Base-by-base conservation (phyloP, 2,329 filamentous ascomycete genomes). In the Aspergillus thermomutatus region DNA sequence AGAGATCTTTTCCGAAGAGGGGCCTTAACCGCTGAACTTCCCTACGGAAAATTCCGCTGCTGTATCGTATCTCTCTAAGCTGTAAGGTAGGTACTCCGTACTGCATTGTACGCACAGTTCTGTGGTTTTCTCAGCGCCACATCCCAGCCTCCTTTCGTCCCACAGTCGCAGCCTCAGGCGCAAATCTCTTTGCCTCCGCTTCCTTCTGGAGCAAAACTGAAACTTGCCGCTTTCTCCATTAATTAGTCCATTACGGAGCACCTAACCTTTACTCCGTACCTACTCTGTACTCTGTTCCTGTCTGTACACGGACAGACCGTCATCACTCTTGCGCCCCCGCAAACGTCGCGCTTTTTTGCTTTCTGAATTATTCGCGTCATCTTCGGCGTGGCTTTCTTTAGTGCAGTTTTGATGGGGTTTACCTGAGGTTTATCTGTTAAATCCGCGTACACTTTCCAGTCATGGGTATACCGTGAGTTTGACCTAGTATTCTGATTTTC, bases 381-480 rank as follows among this genome's bases (percentile, higher is more conserved):
- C 26, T 34, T 52, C 53, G 49, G 26, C 51, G 54, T 48, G 60
- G 46, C 54, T 43, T 50, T 37, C 52, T 26, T 54, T 43, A 25
- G 17, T 40, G 52, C 19, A 50, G 31, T 54, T 52, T 19, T 40
- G 10, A 49, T 21, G 26, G 25, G 28, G n/a, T 41, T 45, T 31
- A 40, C 26, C 43, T 37, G 43, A 34, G 14, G 21, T 55, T 34
- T 3, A 25, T 59, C 34, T 48, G 45, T 25, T 54, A 55, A 54
- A 64, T 60, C 54, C 14, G 19, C 50, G 21, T 49, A 34, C 52
- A 34, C 49, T 47, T 50, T 46, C 43, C 60, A 61, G 63, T 50
- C 57, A 77, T 77, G 75, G 75, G 75, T 62, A 74, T 77, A 50
- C 75, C 74, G 75, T 77, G 67, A 72, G 73, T 76, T 64, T 60